Base-by-base conservation (phyloP, 441 rosid genomes). In the Adansonia madagascariensis region DNA sequence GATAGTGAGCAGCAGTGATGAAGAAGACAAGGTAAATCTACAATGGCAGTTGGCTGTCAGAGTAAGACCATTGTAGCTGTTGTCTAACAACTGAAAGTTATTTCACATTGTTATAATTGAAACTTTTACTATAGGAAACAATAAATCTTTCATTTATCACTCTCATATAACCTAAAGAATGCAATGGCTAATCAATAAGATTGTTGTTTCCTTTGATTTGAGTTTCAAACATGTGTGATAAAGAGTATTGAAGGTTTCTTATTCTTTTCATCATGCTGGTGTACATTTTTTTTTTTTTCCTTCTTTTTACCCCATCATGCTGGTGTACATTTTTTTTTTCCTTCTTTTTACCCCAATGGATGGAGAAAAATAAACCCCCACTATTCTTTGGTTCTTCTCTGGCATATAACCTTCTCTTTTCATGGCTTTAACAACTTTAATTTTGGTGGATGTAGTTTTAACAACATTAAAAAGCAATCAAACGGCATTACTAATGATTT, bases 1-100 rank as follows among this genome's bases (percentile, higher is more conserved):
- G 86, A 86, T 92, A 73, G 91, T 92, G 79, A 92, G 95, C 90
- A 85, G 92, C 83, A 75, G 88, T 22, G 78, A 82, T 52, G 95
- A 92, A 61, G 87, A 89, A 76, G 91, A 89, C 77, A 90, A 91
- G 97, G 97, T 91, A 84, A 67, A 75, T 53, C 61, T 53, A 53
- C 24, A n/a, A 17, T 17, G 47, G 17, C 27, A 24, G 27, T 24
- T 24, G 27, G 27, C 27, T 9, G 14, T 15, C 50, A 71, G 24
- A 53, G 62, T 35, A 35, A 35, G 75, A 53, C n/a, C 20, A 75
- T 80, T 75, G 60, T 1, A 0, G 10, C 44, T 11, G 22, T 74
- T 73, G 66, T 44, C 27, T 61, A 18, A n/a, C 49, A 14, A 9
- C 27, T 24, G 15, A n/a, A 46, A 74, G 44, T 60, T 41, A 9